phyloP scores from a whole-genome alignment of 805 yeast species.

The Candida schatavii region DNA sequence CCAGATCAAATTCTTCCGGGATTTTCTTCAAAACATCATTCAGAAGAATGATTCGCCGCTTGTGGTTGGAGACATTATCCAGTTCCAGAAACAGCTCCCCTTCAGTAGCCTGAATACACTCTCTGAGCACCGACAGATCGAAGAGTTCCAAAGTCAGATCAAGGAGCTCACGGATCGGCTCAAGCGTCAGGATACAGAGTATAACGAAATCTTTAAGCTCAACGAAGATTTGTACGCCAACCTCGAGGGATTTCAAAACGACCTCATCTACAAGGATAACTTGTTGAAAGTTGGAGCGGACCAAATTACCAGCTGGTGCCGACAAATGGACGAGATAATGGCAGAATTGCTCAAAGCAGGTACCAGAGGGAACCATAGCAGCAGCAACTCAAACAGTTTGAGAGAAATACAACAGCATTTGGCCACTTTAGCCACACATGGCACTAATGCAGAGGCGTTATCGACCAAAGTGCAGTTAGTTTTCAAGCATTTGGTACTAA shows the following conservation, averaged over 20 bases:
- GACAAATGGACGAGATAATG: constrained; percentile 2
- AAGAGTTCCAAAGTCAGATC: constrained; percentile 8
- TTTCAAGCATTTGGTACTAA: neutral
- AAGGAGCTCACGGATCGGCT: constrained; percentile 10
- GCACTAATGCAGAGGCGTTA: neutral
- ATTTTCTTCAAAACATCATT: constrained; percentile 36
- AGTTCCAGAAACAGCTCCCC: constrained; percentile 1
- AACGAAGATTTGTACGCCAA: constrained; percentile 38
- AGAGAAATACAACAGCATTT: neutral
- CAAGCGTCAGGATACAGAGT: constrained; percentile 17
- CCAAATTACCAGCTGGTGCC: constrained; percentile 2
- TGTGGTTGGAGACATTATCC: neutral
- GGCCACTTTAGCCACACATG: neutral
- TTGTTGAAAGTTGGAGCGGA: constrained; percentile 10
- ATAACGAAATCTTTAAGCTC: constrained; percentile 28
- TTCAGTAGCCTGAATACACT: neutral
- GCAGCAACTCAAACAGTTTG: neutral
- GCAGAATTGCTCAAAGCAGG: neutral
- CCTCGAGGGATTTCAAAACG: constrained; percentile 32
- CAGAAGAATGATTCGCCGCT: constrained; percentile 14
- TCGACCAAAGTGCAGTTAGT: neutral
- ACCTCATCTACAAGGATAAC: constrained; percentile 27
- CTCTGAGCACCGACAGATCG: constrained; percentile 8
- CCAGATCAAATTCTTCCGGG: constrained; percentile 38
- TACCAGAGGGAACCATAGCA: neutral